Percentiles rank a stretch among this genome's conserved stretches.
Conservation (phyloP, 805 yeast species). For the Wickerhamiella kurtzmanii region DNA sequence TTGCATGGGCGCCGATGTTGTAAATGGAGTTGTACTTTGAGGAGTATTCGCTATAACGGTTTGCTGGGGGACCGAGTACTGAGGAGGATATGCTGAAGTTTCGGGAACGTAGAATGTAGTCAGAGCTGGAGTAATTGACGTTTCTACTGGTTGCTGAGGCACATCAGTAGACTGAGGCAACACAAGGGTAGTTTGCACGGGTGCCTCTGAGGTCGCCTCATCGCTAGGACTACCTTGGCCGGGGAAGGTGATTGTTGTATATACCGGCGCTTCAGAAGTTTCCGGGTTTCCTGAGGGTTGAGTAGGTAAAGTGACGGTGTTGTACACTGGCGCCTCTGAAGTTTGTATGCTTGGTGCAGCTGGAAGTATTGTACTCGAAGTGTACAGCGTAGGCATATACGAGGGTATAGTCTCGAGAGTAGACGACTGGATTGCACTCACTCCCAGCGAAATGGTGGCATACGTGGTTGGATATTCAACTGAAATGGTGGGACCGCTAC, state of each 20-base stretch:
- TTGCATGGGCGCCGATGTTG: background rate
- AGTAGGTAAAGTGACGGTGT: background rate
- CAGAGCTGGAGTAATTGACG: background rate
- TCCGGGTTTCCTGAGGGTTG: background rate
- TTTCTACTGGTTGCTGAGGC: background rate
- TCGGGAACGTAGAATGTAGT: background rate
- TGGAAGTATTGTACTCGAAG: background rate
- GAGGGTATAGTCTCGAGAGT: background rate
- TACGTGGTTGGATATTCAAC: background rate
- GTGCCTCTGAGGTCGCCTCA: background rate
- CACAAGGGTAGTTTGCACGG: background rate
- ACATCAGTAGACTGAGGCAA: background rate
- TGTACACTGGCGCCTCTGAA: too few species aligned
- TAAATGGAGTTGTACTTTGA: background rate
- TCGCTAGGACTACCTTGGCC: background rate
- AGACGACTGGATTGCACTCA: background rate
- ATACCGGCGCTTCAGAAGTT: slow-evolving; percentile 1
- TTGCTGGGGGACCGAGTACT: background rate
- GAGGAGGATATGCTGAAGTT: background rate
- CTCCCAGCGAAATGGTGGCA: background rate
- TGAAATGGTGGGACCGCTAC: background rate
- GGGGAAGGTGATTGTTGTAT: background rate
- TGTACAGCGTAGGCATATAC: background rate
- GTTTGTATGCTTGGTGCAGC: too few species aligned
- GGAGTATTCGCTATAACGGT: background rate